Evolutionary conservation across 352 stramenopile genomes (phyloP), one percentile per base, ranked within the genome.

Genomic region (Globisporangium acanthophoron): DNA sequence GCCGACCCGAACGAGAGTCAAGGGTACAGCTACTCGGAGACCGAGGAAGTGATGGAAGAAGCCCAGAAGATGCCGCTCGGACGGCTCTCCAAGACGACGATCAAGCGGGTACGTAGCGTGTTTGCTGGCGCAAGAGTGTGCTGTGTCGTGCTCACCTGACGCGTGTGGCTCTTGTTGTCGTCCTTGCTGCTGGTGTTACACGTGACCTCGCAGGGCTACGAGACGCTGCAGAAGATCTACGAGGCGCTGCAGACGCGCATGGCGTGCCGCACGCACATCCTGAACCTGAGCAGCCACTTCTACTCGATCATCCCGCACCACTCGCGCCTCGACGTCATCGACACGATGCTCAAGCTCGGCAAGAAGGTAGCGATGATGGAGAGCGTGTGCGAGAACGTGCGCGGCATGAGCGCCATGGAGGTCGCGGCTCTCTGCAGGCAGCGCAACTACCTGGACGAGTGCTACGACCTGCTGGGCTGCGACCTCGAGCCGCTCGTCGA

Each of bases 291-390:
- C 56, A 86, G 66, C 45, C 76, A 76, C 31, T 90, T 88, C 40
- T 90, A 83, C 66, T 83, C 80, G 39, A 60, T 88, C 7, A 78
- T 90, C 47, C 80, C 80, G 39, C 75, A 87, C 40, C 69, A 78
- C 45, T 67, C 76, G 51, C 62, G 68, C 27, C 51, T 88, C 31
- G 59, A 76, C 35, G 58, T 74, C 7, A 86, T 90, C 46, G 79
- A 90, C 64, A 84, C 77, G 27, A 88, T 90, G 69, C 54, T 85
- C 18, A 86, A 85, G 57, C 60, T 90, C 40, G 74, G 67, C 37
- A 78, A 84, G 41, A 86, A 84, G 47, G 71, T 87, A 0, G 67
- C 73, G 47, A 67, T 82, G 31, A 79, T 90, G 67, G 68, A 72
- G 64, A 72, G 77, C 56, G 65, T 88, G 24, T 67, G 70, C 24